A percentile compares a stretch with the other conserved stretches of the same genome.
Conservation (phyloP, 495 filamentous ascomycete genomes). For the Aspergillus leporis region DNA sequence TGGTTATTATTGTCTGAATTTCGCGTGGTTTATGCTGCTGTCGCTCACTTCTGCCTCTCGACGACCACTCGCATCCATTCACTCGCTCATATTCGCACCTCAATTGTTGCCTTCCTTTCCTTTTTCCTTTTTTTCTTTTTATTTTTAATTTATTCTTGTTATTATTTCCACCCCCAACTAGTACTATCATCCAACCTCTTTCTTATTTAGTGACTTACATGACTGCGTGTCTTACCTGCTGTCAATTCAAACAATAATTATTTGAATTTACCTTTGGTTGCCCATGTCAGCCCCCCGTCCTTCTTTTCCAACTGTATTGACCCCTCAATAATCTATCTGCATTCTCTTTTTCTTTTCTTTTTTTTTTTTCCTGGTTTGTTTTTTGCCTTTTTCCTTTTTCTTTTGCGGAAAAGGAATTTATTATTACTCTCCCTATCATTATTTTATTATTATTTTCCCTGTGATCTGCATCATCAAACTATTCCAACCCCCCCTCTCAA, state of each 20-base stretch:
- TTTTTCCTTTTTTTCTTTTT: constrained; percentile 3
- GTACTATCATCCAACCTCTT: constrained; percentile 6
- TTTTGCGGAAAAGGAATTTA: constrained; percentile 8
- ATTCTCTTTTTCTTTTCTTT: constrained; percentile 13
- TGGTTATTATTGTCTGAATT: constrained; percentile 8
- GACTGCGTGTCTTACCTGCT: not conserved
- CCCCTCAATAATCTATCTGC: constrained; percentile 26
- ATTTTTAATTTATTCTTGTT: constrained; percentile 2
- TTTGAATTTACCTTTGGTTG: not conserved
- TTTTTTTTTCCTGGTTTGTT: constrained; percentile 12
- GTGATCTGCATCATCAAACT: constrained; percentile 22
- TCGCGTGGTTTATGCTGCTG: constrained; percentile 10
- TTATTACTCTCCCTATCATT: constrained; percentile 14
- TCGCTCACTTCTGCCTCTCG: constrained; percentile 8
- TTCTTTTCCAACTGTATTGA: constrained; percentile 14
- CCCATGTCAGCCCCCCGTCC: constrained; percentile 19
- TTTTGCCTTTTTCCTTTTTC: constrained; percentile 15
- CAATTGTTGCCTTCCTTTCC: constrained; percentile 17
- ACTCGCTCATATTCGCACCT: constrained; percentile 16
- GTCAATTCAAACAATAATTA: constrained; percentile 2
- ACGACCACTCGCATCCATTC: constrained; percentile 22
- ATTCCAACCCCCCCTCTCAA: constrained; percentile 1
- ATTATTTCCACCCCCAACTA: constrained; percentile 12
- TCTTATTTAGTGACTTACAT: constrained; percentile 7
- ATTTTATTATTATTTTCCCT: constrained; percentile 18